These are phyloP conservation scores for Silene latifolia DNA, from an alignment of 148 eudicot genomes.

Conservation along the genomic window DNA sequence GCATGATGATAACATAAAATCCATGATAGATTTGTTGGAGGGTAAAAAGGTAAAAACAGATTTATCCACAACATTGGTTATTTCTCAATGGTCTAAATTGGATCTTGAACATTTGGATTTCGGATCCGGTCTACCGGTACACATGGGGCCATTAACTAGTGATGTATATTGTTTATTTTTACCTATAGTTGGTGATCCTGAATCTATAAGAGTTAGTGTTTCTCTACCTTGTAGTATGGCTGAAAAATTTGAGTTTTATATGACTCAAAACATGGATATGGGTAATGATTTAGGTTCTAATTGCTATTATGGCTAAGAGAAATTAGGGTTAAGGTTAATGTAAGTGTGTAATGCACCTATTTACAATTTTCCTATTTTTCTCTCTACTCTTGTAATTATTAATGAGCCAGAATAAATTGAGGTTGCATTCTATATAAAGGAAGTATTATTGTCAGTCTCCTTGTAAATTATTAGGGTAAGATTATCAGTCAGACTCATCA, in stretches of 20 bases:
- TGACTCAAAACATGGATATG: slow-evolving; percentile 39
- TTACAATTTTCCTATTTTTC: neutral
- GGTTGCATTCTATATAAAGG: neutral
- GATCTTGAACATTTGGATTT: slow-evolving; percentile 80
- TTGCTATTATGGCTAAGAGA: slow-evolving; percentile 12
- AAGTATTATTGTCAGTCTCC: neutral
- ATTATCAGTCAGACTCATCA: too few species aligned
- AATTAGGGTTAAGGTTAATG: slow-evolving; percentile 12
- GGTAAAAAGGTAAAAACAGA: slow-evolving; percentile 58
- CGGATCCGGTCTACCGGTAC: slow-evolving; percentile 69
- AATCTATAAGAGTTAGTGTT: slow-evolving; percentile 58
- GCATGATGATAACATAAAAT: slow-evolving; percentile 49
- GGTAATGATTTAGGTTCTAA: slow-evolving; percentile 30
- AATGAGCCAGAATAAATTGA: neutral
- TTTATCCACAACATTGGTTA: slow-evolving; percentile 50
- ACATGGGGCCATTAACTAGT: slow-evolving; percentile 78
- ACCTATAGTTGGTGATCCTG: slow-evolving; percentile 48
- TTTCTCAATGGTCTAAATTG: slow-evolving; percentile 87
- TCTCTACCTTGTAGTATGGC: slow-evolving; percentile 60
- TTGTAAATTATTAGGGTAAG: neutral
- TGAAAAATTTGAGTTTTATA: slow-evolving; percentile 56
- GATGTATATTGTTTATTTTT: slow-evolving; percentile 82
- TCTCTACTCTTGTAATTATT: neutral
- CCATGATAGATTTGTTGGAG: slow-evolving; percentile 59
- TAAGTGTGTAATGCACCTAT: neutral